These are phyloP conservation scores for Sporothrix globosa DNA, from an alignment of 2,329 filamentous ascomycete genomes.

Conservation along the genomic window DNA sequence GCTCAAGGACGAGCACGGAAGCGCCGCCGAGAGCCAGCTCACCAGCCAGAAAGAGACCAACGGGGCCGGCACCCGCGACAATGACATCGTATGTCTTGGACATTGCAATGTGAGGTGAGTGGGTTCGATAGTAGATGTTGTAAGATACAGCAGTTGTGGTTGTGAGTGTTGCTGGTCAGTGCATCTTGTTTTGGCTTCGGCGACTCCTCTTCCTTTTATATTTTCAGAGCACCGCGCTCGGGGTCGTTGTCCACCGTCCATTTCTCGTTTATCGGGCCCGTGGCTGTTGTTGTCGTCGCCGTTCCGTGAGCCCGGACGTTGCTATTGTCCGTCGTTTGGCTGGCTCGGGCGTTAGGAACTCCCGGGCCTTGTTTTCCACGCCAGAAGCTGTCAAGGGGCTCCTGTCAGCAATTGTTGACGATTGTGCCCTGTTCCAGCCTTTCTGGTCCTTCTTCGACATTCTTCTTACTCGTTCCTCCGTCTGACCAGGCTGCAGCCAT, in stretches of 20 bases:
- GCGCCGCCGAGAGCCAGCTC: constrained; percentile 43
- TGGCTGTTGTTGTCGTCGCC: neutral
- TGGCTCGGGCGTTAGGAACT: constrained; percentile 9
- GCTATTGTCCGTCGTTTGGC: constrained; percentile 3
- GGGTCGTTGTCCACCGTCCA: constrained; percentile 3
- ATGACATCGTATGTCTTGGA: constrained; percentile 42
- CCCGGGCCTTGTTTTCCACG: constrained; percentile 15
- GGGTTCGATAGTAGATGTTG: neutral
- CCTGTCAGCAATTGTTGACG: constrained; percentile 9
- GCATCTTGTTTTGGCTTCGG: neutral
- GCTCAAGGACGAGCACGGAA: constrained; percentile 47
- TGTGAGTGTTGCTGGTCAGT: neutral
- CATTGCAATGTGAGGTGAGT: neutral
- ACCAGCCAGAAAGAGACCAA: constrained; percentile 45
- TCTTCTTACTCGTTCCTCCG: constrained; percentile 13
- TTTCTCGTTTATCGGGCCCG: neutral
- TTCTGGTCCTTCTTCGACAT: neutral
- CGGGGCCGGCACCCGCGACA: constrained; percentile 44
- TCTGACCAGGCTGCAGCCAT: neutral
- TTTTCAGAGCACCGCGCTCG: neutral
- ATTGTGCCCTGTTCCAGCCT: neutral
- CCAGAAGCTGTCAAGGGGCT: neutral
- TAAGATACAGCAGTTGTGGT: too few species aligned
- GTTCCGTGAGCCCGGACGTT: neutral
- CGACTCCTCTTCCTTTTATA: neutral